These are phyloP conservation scores for Kodamaea kaohsiungensis DNA, from an alignment of 805 yeast genomes.

Conservation along the genomic window DNA sequence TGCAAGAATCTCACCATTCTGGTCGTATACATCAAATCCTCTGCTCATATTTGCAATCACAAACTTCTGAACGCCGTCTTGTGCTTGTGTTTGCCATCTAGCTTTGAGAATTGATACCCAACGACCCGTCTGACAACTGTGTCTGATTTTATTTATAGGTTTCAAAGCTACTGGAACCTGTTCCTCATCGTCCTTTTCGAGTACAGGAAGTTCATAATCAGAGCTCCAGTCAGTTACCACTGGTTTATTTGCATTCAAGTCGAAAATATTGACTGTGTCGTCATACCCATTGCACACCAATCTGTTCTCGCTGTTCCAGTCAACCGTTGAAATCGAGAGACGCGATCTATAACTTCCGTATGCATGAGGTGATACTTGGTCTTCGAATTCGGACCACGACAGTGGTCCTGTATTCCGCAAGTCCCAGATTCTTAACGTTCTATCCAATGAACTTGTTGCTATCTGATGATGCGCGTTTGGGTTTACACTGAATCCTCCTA, in stretches of 20 bases:
- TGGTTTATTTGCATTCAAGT: slow-evolving; percentile 40
- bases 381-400: slow-evolving; percentile 59
- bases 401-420: slow-evolving; percentile 49
- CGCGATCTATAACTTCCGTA: slow-evolving; percentile 70
- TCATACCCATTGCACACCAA: slow-evolving; percentile 94
- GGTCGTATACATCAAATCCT: slow-evolving; percentile 77
- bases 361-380: slow-evolving; percentile 47
- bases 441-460: slow-evolving; percentile 87
- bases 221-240: slow-evolving; percentile 27
- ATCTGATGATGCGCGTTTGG: slow-evolving; percentile 66
- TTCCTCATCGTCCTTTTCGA: slow-evolving; percentile 18
- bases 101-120: slow-evolving; percentile 95
- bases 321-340: slow-evolving; percentile 80
- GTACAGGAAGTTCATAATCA: slow-evolving; percentile 16
- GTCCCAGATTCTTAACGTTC: slow-evolving; percentile 88
- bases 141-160: slow-evolving; percentile 70
- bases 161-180: slow-evolving; percentile 41
- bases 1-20: slow-evolving; percentile 75
- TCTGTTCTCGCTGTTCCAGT: slow-evolving; percentile 69
- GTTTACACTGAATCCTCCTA: slow-evolving; percentile 83
- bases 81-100: slow-evolving; percentile 76
- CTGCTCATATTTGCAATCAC: slow-evolving; percentile 93
- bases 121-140: slow-evolving; percentile 94
- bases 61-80: slow-evolving; percentile 75
- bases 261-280: slow-evolving; percentile 73